Percentiles rank a stretch among this genome's conserved stretches.
phyloP scores from a whole-genome alignment of 352 stramenopile genomes.

The Ophiocytium majus region DNA sequence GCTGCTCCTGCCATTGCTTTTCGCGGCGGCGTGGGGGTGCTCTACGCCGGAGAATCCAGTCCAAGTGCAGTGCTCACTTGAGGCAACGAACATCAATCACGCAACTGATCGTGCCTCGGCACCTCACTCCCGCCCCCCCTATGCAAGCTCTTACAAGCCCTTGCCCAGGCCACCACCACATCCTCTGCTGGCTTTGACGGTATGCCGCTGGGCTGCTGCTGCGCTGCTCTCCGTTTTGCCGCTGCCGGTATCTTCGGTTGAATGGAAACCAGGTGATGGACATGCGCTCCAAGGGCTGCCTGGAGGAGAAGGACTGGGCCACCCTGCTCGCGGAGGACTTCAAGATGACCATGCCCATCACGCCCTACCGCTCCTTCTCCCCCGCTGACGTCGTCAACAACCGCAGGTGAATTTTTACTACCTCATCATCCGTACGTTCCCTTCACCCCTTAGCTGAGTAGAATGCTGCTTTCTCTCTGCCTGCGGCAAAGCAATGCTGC shows the following conservation, averaged over 20 bases:
- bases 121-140: neutral
- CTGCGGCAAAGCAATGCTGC: no score
- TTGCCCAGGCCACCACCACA: neutral
- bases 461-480: no score
- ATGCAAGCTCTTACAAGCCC: neutral
- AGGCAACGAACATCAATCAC: no score
- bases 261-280: conserved; percentile 49
- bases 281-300: conserved; percentile 32
- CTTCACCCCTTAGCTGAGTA: no score
- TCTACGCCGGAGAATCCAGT: no score
- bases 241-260: conserved; percentile 17
- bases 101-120: no score
- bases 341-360: conserved; percentile 58
- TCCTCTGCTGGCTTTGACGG: neutral
- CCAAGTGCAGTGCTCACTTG: no score
- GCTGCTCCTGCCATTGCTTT: no score
- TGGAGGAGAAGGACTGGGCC: conserved; percentile 48
- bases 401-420: no score
- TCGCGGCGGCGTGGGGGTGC: no score
- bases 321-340: conserved; percentile 58
- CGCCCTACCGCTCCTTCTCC: conserved; percentile 60
- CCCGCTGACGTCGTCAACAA: conserved; percentile 55
- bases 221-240: neutral
- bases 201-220: conserved; percentile 6
- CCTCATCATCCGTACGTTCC: no score